Conservation (phyloP, 345 rosid species). For the Citrus sinensis region DVS_A1.0 CM039168.1:2403501-2404000, state of each 20-base stretch:
- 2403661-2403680: slow-evolving; percentile 11
- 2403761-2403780: too few species aligned
- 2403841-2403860: background rate
- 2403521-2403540: slow-evolving; percentile 25
- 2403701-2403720: slow-evolving; percentile 8
- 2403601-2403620: slow-evolving; percentile 24
- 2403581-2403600: slow-evolving; percentile 17
- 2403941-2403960: too few species aligned
- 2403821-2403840: slow-evolving; percentile 16
- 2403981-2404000: too few species aligned
- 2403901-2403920: background rate
- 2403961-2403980: too few species aligned
- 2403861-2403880: too few species aligned
- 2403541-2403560: slow-evolving; percentile 26
- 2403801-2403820: background rate
- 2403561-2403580: slow-evolving; percentile 32
- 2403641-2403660: slow-evolving; percentile 4
- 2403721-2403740: background rate
- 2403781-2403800: background rate
- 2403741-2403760: slow-evolving; percentile 11
- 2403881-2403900: too few species aligned
- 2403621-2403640: slow-evolving; percentile 36
- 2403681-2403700: slow-evolving; percentile 10
- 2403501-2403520: slow-evolving; percentile 27
- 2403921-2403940: background rate